Base-by-base conservation (phyloP, 768 basidiomycete species). In the Hemileccinum rubropunctum region DNA sequence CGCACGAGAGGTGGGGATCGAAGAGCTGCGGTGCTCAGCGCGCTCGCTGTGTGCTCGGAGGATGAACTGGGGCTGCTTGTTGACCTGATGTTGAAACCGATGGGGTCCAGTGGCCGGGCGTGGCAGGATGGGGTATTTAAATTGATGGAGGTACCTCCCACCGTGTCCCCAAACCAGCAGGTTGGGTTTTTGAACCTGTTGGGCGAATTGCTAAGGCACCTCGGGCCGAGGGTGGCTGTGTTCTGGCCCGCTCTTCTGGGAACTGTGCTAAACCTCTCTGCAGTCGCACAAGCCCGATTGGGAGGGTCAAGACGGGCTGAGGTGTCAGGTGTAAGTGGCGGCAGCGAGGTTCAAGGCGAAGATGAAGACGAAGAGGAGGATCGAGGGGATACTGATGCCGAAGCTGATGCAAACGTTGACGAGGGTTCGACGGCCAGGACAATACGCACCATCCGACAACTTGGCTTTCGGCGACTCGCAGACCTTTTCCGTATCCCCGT, bases 101-200 rank as follows among this genome's bases (percentile, higher is more conserved):
- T 95, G 48, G 69, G 72, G 5, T 66, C 69, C 47, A 65, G 68
- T 55, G 54, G 60, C 28, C 51, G 58, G 14, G 18, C 49, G 23
- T 60, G 62, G 23, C 56, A 47, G 49, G 64, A 65, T 13, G 54
- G 49, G 14, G 45, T 20, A 2, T 78, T 76, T 47, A 45, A 17
- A 3, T 48, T 76, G 17, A 48, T 38, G 1, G 54, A 72, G n/a
- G 48, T 69, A 6, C 58, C 68, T 14, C 39, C 50, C 1, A 61
- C 52, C 1, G 71, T 78, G 13, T 72, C 76, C 15, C 71, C 77
- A 44, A 85, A 81, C 67, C 91, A 93, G 54, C 82, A 91, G 56
- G 71, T 83, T 32, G 97, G 95, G 42, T 98, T 88, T 73, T 71
- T 98, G 54, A 85, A 81, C 3, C 72, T 98, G 18, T 77, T 98